A percentile compares a stretch with the other conserved stretches of the same genome.
These are phyloP conservation scores for Penicillium pancosmium DNA, from an alignment of 495 filamentous ascomycete species.

Conservation along the genomic window DNA sequence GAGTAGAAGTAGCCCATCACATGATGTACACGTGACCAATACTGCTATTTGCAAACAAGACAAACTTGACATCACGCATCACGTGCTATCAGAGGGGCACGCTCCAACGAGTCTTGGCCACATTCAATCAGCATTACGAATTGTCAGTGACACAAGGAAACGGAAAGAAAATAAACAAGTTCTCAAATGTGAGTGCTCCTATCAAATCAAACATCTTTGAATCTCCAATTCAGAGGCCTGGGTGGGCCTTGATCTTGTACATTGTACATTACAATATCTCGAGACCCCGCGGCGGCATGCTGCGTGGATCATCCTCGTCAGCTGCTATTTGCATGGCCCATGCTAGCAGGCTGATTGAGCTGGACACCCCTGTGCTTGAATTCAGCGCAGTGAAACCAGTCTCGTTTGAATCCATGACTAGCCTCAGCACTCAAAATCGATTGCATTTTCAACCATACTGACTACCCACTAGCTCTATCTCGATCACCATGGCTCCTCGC, in stretches of 20 bases:
- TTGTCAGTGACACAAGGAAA: not conserved
- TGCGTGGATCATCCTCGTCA: not conserved
- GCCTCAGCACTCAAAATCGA: no score
- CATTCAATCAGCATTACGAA: not conserved
- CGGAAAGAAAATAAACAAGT: not conserved
- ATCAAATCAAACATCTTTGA: not conserved
- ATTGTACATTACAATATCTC: not conserved
- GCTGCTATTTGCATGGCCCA: not conserved
- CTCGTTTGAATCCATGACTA: no score
- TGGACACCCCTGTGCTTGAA: no score
- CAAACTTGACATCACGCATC: not conserved
- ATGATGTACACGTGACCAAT: not conserved
- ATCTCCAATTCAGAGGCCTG: not conserved
- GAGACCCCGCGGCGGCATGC: constrained; percentile 1
- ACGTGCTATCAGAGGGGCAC: not conserved
- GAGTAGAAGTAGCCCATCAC: not conserved
- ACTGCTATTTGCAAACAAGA: no score
- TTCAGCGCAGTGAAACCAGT: no score
- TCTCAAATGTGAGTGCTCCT: not conserved
- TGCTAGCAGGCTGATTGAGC: not conserved
- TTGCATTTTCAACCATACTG: not conserved
- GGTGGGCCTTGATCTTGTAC: not conserved
- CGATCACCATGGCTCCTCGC: constrained; percentile 66
- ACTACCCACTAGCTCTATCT: not conserved
- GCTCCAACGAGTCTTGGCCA: not conserved